These are phyloP conservation scores for Plenodomus lindquistii DNA, from an alignment of 2,329 filamentous ascomycete species.

Conservation along the genomic window DNA sequence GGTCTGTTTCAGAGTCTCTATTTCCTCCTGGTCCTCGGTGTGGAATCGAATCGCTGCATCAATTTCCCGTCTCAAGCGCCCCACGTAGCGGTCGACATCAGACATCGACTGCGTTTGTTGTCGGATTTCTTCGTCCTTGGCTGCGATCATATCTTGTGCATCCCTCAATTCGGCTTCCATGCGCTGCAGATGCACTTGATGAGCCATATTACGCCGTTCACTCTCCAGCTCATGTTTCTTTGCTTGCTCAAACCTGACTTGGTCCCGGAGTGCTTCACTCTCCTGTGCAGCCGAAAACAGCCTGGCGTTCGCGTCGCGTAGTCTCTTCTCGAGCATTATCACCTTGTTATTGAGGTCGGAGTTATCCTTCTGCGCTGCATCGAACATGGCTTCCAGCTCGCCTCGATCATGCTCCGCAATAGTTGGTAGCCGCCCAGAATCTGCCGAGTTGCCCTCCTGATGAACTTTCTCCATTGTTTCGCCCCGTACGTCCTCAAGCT, in stretches of 20 bases:
- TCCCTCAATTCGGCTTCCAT: slow-evolving; percentile 40
- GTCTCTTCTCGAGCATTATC: slow-evolving; percentile 32
- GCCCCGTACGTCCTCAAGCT: slow-evolving; percentile 24
- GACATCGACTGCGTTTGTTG: slow-evolving; percentile 14
- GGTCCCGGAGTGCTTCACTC: slow-evolving; percentile 25
- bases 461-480: slow-evolving; percentile 22
- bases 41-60: slow-evolving; percentile 18
- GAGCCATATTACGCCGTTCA: slow-evolving; percentile 37
- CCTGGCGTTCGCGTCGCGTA: slow-evolving; percentile 34
- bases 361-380: slow-evolving; percentile 41
- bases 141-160: slow-evolving; percentile 19
- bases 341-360: slow-evolving; percentile 34
- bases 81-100: slow-evolving; percentile 24
- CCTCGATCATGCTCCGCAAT: slow-evolving; percentile 38
- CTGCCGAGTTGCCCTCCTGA: slow-evolving; percentile 4
- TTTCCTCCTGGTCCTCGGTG: slow-evolving; percentile 29
- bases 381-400: slow-evolving; percentile 43
- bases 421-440: slow-evolving; percentile 29
- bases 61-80: slow-evolving; percentile 23
- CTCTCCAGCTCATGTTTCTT: slow-evolving; percentile 35
- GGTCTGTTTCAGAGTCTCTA: slow-evolving; percentile 27
- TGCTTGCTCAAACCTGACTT: slow-evolving; percentile 29
- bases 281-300: slow-evolving; percentile 32
- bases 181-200: slow-evolving; percentile 39
- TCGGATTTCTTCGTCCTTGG: slow-evolving; percentile 28